phyloP scores from a whole-genome alignment of 257 asterid genomes.

The Solanum infundibuliforme region DNA sequence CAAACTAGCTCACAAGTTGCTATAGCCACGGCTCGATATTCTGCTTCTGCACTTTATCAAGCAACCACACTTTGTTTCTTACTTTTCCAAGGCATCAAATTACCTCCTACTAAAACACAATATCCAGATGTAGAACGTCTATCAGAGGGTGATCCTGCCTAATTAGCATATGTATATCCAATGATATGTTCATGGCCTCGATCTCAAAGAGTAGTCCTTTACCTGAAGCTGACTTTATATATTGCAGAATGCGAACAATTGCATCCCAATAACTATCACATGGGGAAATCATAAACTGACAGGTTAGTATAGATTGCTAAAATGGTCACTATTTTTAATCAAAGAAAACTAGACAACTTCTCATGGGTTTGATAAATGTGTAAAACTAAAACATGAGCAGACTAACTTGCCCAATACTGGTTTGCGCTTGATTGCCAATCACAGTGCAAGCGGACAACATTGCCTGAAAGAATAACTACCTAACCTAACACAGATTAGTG shows the following conservation, averaged over 20 bases:
- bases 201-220: not conserved
- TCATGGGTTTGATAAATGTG: not conserved
- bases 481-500: not conserved
- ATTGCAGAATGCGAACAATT: not conserved
- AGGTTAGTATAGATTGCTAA: not conserved
- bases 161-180: too few relatives aligned
- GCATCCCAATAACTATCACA: not conserved
- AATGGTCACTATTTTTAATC: not conserved
- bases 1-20: too few relatives aligned
- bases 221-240: not conserved
- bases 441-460: not conserved
- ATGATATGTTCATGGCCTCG: not conserved
- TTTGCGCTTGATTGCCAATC: not conserved
- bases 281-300: not conserved
- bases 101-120: not conserved
- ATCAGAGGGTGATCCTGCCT: too few relatives aligned
- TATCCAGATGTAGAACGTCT: too few relatives aligned
- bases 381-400: not conserved
- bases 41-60: not conserved
- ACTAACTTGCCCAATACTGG: not conserved
- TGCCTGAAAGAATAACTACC: not conserved
- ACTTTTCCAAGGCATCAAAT: not conserved
- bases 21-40: too few relatives aligned
- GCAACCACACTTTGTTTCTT: not conserved
- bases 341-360: not conserved